Base-by-base conservation (phyloP, 495 filamentous ascomycete genomes). In the Podospora pseudocomata region DNA sequence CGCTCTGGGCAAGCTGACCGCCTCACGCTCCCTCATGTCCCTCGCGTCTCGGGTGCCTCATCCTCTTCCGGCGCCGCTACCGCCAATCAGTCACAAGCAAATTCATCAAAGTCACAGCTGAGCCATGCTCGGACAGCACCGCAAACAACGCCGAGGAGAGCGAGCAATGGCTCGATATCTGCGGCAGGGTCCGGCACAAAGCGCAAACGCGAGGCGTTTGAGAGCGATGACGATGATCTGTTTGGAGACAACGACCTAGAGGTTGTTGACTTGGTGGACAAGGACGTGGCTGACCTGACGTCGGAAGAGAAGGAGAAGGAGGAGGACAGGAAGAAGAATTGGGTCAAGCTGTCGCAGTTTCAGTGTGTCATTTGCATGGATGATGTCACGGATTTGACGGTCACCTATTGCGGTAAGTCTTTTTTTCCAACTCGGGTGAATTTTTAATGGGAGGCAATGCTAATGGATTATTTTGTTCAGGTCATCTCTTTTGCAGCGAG, bases 281-380 rank as follows among this genome's bases (percentile, higher is more conserved):
- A 90, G 26, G 73, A 84, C 60, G 69, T 76, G 16, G 74, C 85
- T 26, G 86, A 88, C 65, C 73, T 84, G 5, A 80, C 90, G 16
- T 89, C 94, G 77, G 75, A 90, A 20, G 85, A 85, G 6, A 85
- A 89, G 39, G 79, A 86, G 0, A 82, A 87, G 3, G 83, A 84
- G 16, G 76, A 84, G 0, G 65, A 81, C 2, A 81, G 82, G 30
- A 74, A 78, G 16, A 87, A 86, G 49, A 83, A 84, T 67, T 80
- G 83, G 49, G 69, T 84, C 63, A 85, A 84, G 72, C 67, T 91
- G 63, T 80, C 85, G 66, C 77, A 78, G 62, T 80, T 92, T 68
- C 83, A 89, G 70, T 97, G 93, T 68, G 89, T 93, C 32, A 92
- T 97, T 63, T 97, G 93, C 81, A 89, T 96, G 88, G 93, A 96